phyloP scores from a whole-genome alignment of 1,284 basidiomycete genomes.

The Thecaphora frezii region DNA sequence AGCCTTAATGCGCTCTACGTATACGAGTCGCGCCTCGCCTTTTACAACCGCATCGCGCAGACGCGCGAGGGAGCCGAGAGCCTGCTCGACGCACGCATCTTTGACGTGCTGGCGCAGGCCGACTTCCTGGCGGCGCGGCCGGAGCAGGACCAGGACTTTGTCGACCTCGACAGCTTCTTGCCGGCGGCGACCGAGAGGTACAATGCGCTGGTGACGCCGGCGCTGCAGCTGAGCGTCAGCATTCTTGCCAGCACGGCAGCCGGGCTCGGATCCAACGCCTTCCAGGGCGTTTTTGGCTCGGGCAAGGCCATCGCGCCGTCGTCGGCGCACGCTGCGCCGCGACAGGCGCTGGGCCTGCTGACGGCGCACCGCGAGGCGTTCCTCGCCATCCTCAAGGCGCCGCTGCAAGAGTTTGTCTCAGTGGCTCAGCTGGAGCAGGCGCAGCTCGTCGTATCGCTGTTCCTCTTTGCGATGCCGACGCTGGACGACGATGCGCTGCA shows the following conservation, averaged over 20 bases:
- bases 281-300: constrained; percentile 32
- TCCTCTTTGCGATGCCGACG: constrained; percentile 69
- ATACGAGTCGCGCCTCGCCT: constrained; percentile 89
- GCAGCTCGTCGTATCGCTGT: constrained; percentile 70
- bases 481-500: constrained; percentile 75
- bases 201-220: constrained; percentile 82
- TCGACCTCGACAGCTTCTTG: constrained; percentile 81
- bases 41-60: constrained; percentile 81
- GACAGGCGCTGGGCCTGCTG: constrained; percentile 73
- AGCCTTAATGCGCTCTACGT: constrained; percentile 89
- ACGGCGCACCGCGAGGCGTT: constrained; percentile 77
- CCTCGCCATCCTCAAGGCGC: constrained; percentile 74
- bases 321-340: constrained; percentile 21
- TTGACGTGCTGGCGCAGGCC: constrained; percentile 79
- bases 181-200: constrained; percentile 84
- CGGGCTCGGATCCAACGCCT: constrained; percentile 70
- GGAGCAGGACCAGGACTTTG: constrained; percentile 76
- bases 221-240: constrained; percentile 72
- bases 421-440: constrained; percentile 73
- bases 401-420: constrained; percentile 67
- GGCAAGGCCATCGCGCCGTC: constrained; percentile 22
- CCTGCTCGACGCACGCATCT: constrained; percentile 75
- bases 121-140: constrained; percentile 82
- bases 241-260: constrained; percentile 58
- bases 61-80: constrained; percentile 80